Base-by-base conservation (phyloP, 169 alveolate genomes). In the Amoebophrya sp. region DNA sequence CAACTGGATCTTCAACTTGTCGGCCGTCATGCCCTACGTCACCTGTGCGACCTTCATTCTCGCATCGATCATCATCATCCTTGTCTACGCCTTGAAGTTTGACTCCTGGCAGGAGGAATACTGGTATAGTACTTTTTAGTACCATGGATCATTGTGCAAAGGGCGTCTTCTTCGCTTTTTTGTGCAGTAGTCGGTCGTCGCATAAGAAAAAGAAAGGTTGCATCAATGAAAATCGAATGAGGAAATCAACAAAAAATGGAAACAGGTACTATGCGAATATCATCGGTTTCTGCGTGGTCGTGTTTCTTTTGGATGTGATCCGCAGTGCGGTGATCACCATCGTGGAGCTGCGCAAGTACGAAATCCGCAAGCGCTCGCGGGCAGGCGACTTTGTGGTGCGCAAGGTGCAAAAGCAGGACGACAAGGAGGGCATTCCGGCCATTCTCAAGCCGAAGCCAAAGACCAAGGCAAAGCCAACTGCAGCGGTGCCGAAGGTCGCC, bases 271-370 rank as follows among this genome's bases (percentile, higher is more conserved):
- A 47, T 18, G 90, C 91, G 25, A 33, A 29, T 29, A 41, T 89
- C 40, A 47, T 89, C 40, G 91, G 40, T 10, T 7, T 89, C 38
- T 40, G 18, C 77, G 40, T 33, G 38, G 47, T 33, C 0, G 77
- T 89, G 77, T 39, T 39, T 25, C 38, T 90, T 0, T 23, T 90
- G 92, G 89, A 90, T 0, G 89, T 90, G n/a, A 54, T 90, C 39
- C 77, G 88, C 18, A 12, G 53, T 1, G 88, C 77, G 14, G 88
- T 90, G 40, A 53, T 25, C 29, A 90, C 77, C 54, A 41, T 90
- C 0, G 92, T 90, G 53, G 92, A 90, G 40, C 33, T 90, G 89
- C 92, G 92, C 41, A 90, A 90, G 88, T 90, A 40, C 92, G 92
- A 90, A 40, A 90, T 90, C 88, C 92, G 92, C 23, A 53, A 66